Conservation (phyloP, 768 basidiomycete species). For the Pholiota conissans region DNA sequence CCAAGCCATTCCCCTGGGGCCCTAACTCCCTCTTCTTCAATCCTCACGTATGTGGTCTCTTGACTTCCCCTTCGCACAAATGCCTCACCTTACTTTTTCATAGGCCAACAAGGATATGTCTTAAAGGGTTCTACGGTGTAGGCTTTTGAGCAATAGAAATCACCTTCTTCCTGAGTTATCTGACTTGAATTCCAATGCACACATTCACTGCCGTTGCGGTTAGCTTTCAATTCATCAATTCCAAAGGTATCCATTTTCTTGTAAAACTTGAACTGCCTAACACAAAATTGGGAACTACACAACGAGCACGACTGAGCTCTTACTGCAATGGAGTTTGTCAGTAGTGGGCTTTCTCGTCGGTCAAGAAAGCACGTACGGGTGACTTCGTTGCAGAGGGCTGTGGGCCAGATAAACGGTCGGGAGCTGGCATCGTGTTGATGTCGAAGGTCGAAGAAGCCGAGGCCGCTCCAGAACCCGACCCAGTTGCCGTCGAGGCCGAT, state of each 20-base stretch:
- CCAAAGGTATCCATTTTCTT: background rate
- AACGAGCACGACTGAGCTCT: background rate
- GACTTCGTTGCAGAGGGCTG: background rate
- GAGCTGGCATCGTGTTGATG: constrained; percentile 3
- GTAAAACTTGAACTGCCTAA: background rate
- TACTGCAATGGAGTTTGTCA: background rate
- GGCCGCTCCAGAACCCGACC: constrained; percentile 1
- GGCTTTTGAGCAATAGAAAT: constrained; percentile 6
- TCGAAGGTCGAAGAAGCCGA: background rate
- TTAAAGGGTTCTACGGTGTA: constrained; percentile 5
- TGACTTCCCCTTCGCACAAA: background rate
- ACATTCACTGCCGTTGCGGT: background rate
- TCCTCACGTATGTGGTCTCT: constrained; percentile 49
- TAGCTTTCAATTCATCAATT: background rate
- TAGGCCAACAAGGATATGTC: constrained; percentile 70
- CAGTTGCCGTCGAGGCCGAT: background rate
- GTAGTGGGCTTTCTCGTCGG: background rate
- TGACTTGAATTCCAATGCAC: background rate
- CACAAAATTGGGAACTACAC: background rate
- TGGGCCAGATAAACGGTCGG: background rate
- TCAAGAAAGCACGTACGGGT: background rate
- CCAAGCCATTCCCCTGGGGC: constrained; percentile 87
- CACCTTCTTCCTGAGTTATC: background rate
- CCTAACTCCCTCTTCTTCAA: constrained; percentile 84
- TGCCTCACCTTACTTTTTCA: background rate